phyloP scores from a whole-genome alignment of 2,329 filamentous ascomycete species.

The Aschersonia sp. region DNA sequence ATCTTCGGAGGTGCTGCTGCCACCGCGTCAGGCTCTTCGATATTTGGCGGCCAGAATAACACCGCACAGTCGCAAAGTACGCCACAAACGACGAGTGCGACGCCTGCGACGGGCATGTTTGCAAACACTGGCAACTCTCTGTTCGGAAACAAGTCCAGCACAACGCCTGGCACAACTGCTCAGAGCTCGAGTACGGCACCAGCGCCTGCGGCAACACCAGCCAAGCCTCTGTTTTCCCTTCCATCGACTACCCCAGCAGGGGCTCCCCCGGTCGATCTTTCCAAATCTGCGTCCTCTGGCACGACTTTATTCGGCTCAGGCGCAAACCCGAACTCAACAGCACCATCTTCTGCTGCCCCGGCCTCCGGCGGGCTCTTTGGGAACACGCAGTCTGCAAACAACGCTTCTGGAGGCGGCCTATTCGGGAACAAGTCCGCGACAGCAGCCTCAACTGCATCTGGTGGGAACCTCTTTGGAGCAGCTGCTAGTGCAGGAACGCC shows the following conservation, averaged over 20 bases:
- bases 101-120: constrained; percentile 15
- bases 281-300: constrained; percentile 11
- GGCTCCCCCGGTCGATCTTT: constrained; percentile 28
- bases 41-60: constrained; percentile 6
- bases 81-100: constrained; percentile 7
- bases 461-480: constrained; percentile 12
- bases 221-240: constrained; percentile 7
- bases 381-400: constrained; percentile 12
- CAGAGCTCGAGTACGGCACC: constrained; percentile 4
- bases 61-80: constrained; percentile 7
- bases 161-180: background rate
- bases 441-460: constrained; percentile 7
- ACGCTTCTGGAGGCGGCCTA: constrained; percentile 7
- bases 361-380: constrained; percentile 15
- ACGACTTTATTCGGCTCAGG: constrained; percentile 12
- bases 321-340: constrained; percentile 8
- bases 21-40: constrained; percentile 2
- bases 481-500: constrained; percentile 6
- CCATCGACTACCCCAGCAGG: constrained; percentile 31
- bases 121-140: constrained; percentile 11
- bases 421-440: constrained; percentile 11
- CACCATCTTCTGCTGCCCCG: constrained; percentile 7
- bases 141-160: constrained; percentile 14
- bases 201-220: constrained; percentile 11
- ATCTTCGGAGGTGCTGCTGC: constrained; percentile 10